Conservation (phyloP, 768 basidiomycete species). For the Russula brevipes region DNA sequence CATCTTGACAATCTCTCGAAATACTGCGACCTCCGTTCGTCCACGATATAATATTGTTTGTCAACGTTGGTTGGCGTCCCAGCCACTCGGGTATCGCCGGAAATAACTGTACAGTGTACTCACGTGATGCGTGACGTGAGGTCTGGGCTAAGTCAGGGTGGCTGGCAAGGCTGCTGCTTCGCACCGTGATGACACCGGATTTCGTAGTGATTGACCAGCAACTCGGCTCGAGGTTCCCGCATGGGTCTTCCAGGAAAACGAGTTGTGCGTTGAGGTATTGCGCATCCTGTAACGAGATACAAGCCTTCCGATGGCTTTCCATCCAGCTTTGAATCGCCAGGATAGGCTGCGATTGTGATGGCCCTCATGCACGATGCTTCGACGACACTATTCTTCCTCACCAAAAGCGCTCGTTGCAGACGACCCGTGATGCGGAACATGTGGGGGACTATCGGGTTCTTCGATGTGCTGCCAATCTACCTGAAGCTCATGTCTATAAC, state of each 20-base stretch:
- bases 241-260: too few species aligned
- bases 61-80: not conserved
- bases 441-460: not conserved
- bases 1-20: conserved; percentile 27
- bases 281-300: too few species aligned
- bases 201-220: not conserved
- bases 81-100: conserved; percentile 31
- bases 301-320: not conserved
- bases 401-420: not conserved
- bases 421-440: not conserved
- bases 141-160: not conserved
- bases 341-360: conserved; percentile 17
- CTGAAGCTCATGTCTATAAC: not conserved
- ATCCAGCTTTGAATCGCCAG: not conserved
- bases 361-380: not conserved
- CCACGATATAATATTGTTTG: not conserved
- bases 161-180: too few species aligned
- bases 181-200: not conserved
- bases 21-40: conserved; percentile 15
- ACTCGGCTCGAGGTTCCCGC: not conserved
- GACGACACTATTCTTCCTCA: not conserved
- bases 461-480: not conserved
- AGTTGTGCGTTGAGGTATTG: too few species aligned
- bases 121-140: not conserved
- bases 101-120: conserved; percentile 24